Conservation (phyloP, 768 basidiomycete species). For the Calocybe gangraenosa region DNA sequence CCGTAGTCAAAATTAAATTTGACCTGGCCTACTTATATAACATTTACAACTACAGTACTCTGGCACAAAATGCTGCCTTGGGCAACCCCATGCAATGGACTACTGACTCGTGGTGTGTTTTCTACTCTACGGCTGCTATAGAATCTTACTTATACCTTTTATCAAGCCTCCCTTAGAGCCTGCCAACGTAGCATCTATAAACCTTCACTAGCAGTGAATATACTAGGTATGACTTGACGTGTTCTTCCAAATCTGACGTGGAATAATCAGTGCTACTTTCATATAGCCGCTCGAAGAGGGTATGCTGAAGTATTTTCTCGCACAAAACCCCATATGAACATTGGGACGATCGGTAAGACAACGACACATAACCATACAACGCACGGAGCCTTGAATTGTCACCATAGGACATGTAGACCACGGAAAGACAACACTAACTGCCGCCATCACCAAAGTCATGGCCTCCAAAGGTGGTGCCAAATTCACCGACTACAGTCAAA, state of each 20-base stretch:
- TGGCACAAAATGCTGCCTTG: constrained; percentile 49
- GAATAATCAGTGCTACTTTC: background rate
- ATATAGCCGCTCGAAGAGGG: constrained; percentile 51
- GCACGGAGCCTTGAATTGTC: background rate
- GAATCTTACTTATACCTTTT: background rate
- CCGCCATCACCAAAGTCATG: constrained; percentile 93
- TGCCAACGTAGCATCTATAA: constrained; percentile 32
- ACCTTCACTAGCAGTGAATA: constrained; percentile 19
- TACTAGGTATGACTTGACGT: constrained; percentile 24
- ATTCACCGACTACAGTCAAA: constrained; percentile 95
- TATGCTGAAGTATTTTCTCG: constrained; percentile 81
- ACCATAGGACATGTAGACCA: constrained; percentile 87
- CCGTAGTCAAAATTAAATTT: constrained; percentile 20
- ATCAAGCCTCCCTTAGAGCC: constrained; percentile 22
- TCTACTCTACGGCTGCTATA: background rate
- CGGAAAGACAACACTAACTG: constrained; percentile 96
- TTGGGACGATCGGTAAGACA: constrained; percentile 78
- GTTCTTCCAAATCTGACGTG: constrained; percentile 3
- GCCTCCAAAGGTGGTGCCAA: constrained; percentile 69
- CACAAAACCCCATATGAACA: constrained; percentile 89
- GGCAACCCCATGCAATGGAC: constrained; percentile 44
- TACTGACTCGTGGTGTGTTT: constrained; percentile 41
- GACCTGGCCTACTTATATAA: background rate
- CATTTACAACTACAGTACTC: constrained; percentile 13
- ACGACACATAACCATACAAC: constrained; percentile 15